phyloP scores from a whole-genome alignment of 2,329 filamentous ascomycete species.

The Monascus ruber region DNA sequence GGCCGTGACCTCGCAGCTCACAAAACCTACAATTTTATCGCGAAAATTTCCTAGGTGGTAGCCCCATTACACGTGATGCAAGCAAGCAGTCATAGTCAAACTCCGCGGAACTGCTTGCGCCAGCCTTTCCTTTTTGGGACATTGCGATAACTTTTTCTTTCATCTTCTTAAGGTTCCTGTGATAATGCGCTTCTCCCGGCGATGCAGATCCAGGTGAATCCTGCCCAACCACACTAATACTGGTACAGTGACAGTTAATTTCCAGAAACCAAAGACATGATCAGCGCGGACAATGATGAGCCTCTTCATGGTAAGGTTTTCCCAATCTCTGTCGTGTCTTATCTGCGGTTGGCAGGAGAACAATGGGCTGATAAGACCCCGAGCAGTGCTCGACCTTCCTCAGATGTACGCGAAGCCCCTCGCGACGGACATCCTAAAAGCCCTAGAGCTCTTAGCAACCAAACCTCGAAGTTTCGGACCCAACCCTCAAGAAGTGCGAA shows the following conservation, averaged over 20 bases:
- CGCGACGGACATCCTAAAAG: constrained; percentile 50
- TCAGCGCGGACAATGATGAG: constrained; percentile 21
- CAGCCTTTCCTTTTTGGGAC: constrained; percentile 21
- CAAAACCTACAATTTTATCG: too few relatives aligned
- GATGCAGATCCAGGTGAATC: constrained; percentile 6
- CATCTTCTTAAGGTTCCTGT: constrained; percentile 9
- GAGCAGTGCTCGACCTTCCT: constrained; percentile 60
- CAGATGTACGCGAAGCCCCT: constrained; percentile 68
- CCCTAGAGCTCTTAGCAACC: constrained; percentile 55
- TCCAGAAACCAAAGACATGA: constrained; percentile 15
- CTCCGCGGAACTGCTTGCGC: constrained; percentile 15
- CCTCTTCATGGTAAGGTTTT: constrained; percentile 26
- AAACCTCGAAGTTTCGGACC: constrained; percentile 44
- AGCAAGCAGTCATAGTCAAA: too few relatives aligned
- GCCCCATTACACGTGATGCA: too few relatives aligned
- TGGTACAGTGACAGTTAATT: constrained; percentile 1
- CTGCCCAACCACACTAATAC: background rate
- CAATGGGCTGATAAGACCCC: constrained; percentile 19
- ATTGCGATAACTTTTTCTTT: constrained; percentile 17
- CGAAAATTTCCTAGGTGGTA: too few relatives aligned
- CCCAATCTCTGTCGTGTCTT: constrained; percentile 6
- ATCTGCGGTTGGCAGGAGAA: constrained; percentile 9
- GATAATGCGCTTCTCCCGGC: constrained; percentile 4
- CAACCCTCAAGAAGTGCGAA: constrained; percentile 15
- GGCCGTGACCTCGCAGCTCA: too few relatives aligned